Evolutionary conservation across 2,329 filamentous ascomycete species (phyloP).

Genomic region (Ophiostoma populinum): DNA sequence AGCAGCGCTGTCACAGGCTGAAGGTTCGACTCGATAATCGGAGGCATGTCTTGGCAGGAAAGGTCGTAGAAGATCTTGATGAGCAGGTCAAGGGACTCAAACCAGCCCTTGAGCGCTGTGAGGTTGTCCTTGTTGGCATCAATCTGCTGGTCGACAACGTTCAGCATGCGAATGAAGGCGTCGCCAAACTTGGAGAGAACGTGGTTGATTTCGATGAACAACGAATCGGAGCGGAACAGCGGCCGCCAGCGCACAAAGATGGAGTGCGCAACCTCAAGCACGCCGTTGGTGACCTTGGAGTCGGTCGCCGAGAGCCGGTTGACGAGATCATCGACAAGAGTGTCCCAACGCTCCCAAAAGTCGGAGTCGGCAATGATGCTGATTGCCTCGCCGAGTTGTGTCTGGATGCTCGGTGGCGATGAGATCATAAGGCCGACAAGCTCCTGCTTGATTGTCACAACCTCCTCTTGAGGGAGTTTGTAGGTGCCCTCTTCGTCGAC

Average conservation of each 20-base stretch:
- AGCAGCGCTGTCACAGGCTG: slow-evolving; percentile 58
- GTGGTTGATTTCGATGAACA: slow-evolving; percentile 93
- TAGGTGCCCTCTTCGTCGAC: slow-evolving; percentile 90
- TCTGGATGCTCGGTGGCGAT: slow-evolving; percentile 71
- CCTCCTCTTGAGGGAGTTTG: slow-evolving; percentile 69
- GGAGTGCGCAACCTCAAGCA: slow-evolving; percentile 91
- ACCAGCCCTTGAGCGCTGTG: slow-evolving; percentile 55
- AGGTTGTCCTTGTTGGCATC: slow-evolving; percentile 61
- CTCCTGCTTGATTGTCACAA: slow-evolving; percentile 81
- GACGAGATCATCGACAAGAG: slow-evolving; percentile 69
- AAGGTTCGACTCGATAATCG: slow-evolving; percentile 84
- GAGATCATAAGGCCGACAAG: slow-evolving; percentile 94
- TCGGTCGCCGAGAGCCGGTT: slow-evolving; percentile 70
- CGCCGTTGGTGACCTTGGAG: slow-evolving; percentile 74
- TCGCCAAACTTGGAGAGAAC: slow-evolving; percentile 71
- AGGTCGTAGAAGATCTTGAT: slow-evolving; percentile 91
- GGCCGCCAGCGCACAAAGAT: slow-evolving; percentile 96
- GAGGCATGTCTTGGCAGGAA: slow-evolving; percentile 91
- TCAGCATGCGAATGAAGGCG: slow-evolving; percentile 67
- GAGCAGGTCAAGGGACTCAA: slow-evolving; percentile 72
- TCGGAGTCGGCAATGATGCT: slow-evolving; percentile 96
- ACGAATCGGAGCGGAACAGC: slow-evolving; percentile 77
- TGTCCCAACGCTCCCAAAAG: slow-evolving; percentile 92
- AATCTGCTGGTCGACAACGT: slow-evolving; percentile 56
- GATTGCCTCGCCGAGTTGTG: slow-evolving; percentile 89